A percentile compares a stretch with the other conserved stretches of the same genome.
phyloP scores from a whole-genome alignment of 305 asterid species.

The Nicotiana rustica region DNA sequence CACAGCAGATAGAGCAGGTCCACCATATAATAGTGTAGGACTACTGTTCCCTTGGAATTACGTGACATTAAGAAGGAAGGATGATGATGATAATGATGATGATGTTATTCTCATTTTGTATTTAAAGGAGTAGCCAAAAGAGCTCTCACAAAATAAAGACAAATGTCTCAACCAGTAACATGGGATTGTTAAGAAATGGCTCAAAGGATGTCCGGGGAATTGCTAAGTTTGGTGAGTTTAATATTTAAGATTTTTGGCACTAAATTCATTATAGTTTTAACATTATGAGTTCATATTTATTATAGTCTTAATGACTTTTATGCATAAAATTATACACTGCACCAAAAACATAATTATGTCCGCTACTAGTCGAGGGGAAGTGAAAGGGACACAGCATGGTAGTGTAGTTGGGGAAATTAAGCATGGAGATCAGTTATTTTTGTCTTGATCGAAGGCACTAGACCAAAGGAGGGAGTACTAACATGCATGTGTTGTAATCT shows the following conservation, averaged over 20 bases:
- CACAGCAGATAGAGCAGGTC: conserved; percentile 2
- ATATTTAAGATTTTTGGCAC: too few species aligned
- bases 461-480: too few species aligned
- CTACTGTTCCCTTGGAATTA: conserved; percentile 31
- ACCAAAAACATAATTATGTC: too few species aligned
- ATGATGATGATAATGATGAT: not conserved
- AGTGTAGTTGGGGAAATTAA: not conserved
- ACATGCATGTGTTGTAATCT: too few species aligned
- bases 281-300: too few species aligned
- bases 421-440: conserved; percentile 33
- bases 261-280: too few species aligned
- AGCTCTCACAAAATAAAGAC: conserved; percentile 21
- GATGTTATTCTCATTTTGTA: conserved; percentile 21
- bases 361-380: not conserved
- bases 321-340: too few species aligned
- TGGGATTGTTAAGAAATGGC: conserved; percentile 36
- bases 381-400: conserved; percentile 5
- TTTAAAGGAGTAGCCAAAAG: not conserved
- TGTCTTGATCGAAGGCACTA: too few species aligned
- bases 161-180: conserved; percentile 35
- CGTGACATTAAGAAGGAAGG: conserved; percentile 24
- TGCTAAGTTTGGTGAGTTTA: too few species aligned
- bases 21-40: conserved; percentile 30
- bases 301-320: too few species aligned
- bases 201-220: not conserved